Conservation (phyloP, 257 asterid genomes). For the Fraxinus anomala region DNA sequence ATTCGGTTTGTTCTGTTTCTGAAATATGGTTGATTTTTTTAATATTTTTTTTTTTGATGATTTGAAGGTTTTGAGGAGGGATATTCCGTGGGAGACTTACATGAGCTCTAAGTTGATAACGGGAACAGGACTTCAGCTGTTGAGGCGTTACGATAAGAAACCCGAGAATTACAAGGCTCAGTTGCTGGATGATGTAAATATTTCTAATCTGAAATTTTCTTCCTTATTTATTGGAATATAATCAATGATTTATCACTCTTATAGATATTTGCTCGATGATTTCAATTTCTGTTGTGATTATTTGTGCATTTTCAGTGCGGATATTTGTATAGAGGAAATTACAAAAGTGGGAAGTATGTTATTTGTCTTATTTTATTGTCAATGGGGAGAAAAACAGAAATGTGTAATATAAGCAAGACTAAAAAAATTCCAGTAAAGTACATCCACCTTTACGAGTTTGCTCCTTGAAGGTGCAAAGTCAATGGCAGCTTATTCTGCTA, state of each 20-base stretch:
- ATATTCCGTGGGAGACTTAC: slow-evolving; percentile 96
- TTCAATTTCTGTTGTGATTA: not conserved
- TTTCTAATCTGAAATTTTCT: not conserved
- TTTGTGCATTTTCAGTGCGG: not conserved
- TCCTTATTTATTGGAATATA: not conserved
- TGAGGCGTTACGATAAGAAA: slow-evolving; percentile 87
- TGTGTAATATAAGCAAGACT: not conserved
- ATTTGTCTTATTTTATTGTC: not conserved
- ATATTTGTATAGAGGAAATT: not conserved
- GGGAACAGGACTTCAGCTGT: slow-evolving; percentile 84
- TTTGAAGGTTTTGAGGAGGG: slow-evolving; percentile 71
- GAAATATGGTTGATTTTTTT: not conserved
- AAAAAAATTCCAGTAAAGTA: not conserved
- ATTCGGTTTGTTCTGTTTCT: not conserved
- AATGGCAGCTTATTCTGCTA: not conserved
- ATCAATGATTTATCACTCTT: not conserved
- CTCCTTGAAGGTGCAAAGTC: not conserved
- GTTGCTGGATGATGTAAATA: slow-evolving; percentile 73
- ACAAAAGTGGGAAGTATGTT: not conserved
- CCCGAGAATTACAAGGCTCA: slow-evolving; percentile 73
- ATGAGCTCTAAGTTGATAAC: slow-evolving; percentile 81
- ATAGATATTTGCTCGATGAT: not conserved
- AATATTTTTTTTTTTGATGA: too few relatives aligned
- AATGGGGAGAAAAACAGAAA: not conserved
- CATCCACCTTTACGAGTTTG: not conserved